These are phyloP conservation scores for Cryptosporidium sp. DNA, from an alignment of 169 alveolate genomes.

Conservation along the genomic window DNA sequence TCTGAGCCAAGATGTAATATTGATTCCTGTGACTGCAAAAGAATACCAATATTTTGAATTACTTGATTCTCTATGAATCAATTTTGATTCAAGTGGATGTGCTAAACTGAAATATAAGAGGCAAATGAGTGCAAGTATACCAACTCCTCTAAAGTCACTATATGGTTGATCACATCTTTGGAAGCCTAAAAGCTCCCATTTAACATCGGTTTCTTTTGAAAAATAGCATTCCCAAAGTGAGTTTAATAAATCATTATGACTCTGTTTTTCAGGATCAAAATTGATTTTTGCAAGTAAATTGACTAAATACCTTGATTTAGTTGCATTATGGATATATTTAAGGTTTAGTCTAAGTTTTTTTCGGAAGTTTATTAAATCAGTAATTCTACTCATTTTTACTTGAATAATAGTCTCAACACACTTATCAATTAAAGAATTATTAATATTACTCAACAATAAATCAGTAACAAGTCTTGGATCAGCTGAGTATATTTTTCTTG, in stretches of 20 bases:
- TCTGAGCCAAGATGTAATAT: conserved; percentile 79
- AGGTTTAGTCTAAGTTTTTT: conserved; percentile 39
- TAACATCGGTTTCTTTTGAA: conserved; percentile 17
- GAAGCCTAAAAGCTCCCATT: conserved; percentile 82
- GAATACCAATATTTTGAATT: conserved; percentile 81
- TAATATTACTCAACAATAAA: conserved; percentile 21
- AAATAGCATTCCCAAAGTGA: conserved; percentile 64
- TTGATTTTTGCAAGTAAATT: conserved; percentile 68
- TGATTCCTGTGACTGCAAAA: conserved; percentile 82
- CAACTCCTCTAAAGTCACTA: conserved; percentile 84
- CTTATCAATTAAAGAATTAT: conserved; percentile 31
- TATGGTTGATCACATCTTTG: conserved; percentile 82
- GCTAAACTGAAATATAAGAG: conserved; percentile 79
- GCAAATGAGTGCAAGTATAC: conserved; percentile 80
- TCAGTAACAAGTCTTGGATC: conserved; percentile 57
- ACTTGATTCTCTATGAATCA: conserved; percentile 77
- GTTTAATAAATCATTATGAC: conserved; percentile 30
- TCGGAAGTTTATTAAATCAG: conserved; percentile 30
- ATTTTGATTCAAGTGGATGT: conserved; percentile 78
- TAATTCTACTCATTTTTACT: conserved; percentile 41
- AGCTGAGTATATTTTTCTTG: conserved; percentile 37
- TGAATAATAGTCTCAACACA: conserved; percentile 25
- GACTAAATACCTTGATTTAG: conserved; percentile 69
- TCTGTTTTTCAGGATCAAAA: conserved; percentile 33
- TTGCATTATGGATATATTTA: conserved; percentile 69